These are phyloP conservation scores for Paraleonurus japonicus DNA, from an alignment of 257 asterid species.

Conservation along the genomic window DNA sequence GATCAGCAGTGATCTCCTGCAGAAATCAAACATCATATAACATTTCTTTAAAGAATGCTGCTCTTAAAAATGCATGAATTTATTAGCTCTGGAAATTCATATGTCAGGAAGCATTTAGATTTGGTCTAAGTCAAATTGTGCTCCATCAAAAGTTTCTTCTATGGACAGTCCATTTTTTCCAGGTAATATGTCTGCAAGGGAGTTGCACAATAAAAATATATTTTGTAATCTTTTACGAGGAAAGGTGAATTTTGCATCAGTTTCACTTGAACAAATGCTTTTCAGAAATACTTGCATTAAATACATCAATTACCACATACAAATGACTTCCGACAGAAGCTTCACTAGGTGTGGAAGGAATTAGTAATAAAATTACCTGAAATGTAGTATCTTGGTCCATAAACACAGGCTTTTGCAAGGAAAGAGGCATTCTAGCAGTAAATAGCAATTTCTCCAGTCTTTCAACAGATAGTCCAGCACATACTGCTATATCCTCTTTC, in stretches of 20 bases:
- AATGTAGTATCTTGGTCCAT: conserved; percentile 66
- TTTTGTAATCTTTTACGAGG: background rate
- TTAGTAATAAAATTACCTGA: conserved; percentile 27
- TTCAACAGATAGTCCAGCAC: conserved; percentile 74
- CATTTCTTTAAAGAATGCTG: background rate
- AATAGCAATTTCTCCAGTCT: conserved; percentile 56
- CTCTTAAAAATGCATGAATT: background rate
- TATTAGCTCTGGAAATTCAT: background rate
- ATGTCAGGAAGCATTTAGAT: background rate
- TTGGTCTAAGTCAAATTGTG: too few relatives aligned
- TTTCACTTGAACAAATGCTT: background rate
- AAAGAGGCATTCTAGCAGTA: conserved; percentile 70
- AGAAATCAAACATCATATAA: conserved; percentile 9
- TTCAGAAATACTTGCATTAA: background rate
- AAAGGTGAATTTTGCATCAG: background rate
- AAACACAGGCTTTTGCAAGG: conserved; percentile 80
- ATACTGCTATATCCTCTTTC: conserved; percentile 67
- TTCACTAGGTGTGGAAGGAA: background rate
- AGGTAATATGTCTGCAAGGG: too few relatives aligned
- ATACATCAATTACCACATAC: background rate
- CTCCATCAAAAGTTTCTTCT: too few relatives aligned
- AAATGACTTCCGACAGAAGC: conserved; percentile 11
- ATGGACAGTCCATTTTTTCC: too few relatives aligned
- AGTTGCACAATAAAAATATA: too few relatives aligned
- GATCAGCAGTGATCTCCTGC: conserved; percentile 89